A percentile compares a stretch with the other conserved stretches of the same genome.
These are phyloP conservation scores for Andalucia godoyi DNA, from an alignment of 78 protist species.

Conservation along the genomic window DNA sequence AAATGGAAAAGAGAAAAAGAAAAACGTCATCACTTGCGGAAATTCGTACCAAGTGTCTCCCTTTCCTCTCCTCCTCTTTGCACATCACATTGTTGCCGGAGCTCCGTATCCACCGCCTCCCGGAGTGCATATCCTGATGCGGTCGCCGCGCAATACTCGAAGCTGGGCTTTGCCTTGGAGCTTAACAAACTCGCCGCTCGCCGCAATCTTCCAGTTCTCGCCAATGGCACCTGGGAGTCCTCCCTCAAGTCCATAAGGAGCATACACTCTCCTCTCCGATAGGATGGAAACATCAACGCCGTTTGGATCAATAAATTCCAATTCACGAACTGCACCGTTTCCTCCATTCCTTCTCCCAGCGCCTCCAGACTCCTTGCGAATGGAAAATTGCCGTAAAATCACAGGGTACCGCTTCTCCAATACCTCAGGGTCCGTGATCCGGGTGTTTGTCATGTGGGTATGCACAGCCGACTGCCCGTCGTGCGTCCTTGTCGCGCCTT, in stretches of 20 bases:
- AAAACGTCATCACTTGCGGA: too few species aligned
- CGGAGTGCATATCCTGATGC: conserved; percentile 43
- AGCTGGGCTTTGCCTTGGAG: conserved; percentile 68
- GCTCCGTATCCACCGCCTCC: conserved; percentile 78
- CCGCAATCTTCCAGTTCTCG: conserved; percentile 7
- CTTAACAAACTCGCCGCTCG: conserved; percentile 28
- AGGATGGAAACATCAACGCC: conserved; percentile 1
- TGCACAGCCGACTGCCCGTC: conserved; percentile 81
- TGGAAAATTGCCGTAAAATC: conserved; percentile 36
- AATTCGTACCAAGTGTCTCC: too few species aligned
- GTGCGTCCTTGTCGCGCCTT: conserved; percentile 84
- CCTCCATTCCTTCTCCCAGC: conserved; percentile 69
- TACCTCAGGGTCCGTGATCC: conserved; percentile 80
- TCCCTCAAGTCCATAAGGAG: conserved; percentile 68
- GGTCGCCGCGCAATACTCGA: conserved; percentile 35
- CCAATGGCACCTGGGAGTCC: conserved; percentile 72
- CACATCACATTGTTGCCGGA: neutral
- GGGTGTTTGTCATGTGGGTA: conserved; percentile 94
- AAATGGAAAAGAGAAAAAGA: too few species aligned
- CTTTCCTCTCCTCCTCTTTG: too few species aligned
- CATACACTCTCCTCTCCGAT: conserved; percentile 14
- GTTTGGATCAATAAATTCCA: conserved; percentile 37
- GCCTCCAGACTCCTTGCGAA: conserved; percentile 83
- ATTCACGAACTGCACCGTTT: conserved; percentile 72
- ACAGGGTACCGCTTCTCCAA: conserved; percentile 83